phyloP scores from a whole-genome alignment of 176 grass and related monocot genomes.

The Oryza glumipatula region DNA sequence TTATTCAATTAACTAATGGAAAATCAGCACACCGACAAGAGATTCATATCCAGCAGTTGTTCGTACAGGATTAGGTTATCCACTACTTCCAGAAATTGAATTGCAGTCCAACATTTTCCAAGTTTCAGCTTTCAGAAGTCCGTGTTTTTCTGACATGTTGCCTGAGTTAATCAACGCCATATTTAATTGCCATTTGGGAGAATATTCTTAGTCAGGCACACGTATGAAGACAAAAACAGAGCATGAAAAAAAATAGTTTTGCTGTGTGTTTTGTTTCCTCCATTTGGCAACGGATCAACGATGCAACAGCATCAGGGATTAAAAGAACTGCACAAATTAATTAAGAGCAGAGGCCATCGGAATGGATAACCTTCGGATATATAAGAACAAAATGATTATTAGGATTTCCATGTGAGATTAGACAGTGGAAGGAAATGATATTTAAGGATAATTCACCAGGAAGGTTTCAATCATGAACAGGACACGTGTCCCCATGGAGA shows the following conservation, averaged over 20 bases:
- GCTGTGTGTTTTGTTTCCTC: slow-evolving; percentile 25
- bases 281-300: slow-evolving; percentile 15
- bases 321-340: not conserved
- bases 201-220: slow-evolving; percentile 12
- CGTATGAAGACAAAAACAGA: not conserved
- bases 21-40: not conserved
- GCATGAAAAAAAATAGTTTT: not conserved
- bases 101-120: not conserved
- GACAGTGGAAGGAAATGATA: not conserved
- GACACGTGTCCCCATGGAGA: not conserved
- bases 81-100: slow-evolving; percentile 6
- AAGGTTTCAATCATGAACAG: not conserved
- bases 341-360: not conserved
- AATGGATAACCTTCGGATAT: not conserved
- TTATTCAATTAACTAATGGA: not conserved
- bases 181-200: not conserved
- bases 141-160: slow-evolving; percentile 20
- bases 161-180: not conserved
- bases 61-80: slow-evolving; percentile 3
- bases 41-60: not conserved
- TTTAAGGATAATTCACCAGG: not conserved
- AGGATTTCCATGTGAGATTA: not conserved
- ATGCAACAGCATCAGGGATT: not conserved
- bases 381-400: not conserved
- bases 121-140: not conserved